Evolutionary conservation across 2,329 filamentous ascomycete species (phyloP).

Genomic region (Magnaporthiopsis incrustans): DNA sequence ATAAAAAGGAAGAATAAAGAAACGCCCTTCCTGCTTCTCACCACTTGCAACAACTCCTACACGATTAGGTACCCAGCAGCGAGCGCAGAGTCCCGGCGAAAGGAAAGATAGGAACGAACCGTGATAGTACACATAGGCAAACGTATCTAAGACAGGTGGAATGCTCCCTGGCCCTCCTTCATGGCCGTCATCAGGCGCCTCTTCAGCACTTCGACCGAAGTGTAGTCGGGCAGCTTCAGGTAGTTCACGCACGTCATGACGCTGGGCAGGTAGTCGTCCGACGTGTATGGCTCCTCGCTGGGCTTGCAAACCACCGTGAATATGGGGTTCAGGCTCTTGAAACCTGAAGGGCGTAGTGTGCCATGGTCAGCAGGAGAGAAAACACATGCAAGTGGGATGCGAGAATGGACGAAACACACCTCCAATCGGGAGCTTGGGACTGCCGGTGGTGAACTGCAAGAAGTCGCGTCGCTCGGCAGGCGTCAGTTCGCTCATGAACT

Average conservation of each 20-base stretch:
- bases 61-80: not conserved
- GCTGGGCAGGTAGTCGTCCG: conserved; percentile 96
- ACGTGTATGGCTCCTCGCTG: conserved; percentile 86
- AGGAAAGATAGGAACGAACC: not conserved
- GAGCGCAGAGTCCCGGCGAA: not conserved
- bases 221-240: conserved; percentile 94
- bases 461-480: conserved; percentile 77
- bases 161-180: conserved; percentile 92
- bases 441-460: conserved; percentile 94
- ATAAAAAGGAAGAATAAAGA: not conserved
- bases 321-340: conserved; percentile 94
- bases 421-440: conserved; percentile 95
- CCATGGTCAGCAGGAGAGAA: conserved; percentile 23
- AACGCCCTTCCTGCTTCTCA: not conserved
- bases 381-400: not conserved
- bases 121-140: not conserved
- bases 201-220: conserved; percentile 64
- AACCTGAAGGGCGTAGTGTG: conserved; percentile 48
- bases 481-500: conserved; percentile 85
- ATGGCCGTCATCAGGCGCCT: conserved; percentile 78
- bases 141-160: conserved; percentile 71
- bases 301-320: conserved; percentile 99
- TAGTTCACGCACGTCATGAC: conserved; percentile 99
- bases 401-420: conserved; percentile 48
- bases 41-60: not conserved